phyloP scores from a whole-genome alignment of 2,329 filamentous ascomycete species.

The Huntiella omanensis region DNA sequence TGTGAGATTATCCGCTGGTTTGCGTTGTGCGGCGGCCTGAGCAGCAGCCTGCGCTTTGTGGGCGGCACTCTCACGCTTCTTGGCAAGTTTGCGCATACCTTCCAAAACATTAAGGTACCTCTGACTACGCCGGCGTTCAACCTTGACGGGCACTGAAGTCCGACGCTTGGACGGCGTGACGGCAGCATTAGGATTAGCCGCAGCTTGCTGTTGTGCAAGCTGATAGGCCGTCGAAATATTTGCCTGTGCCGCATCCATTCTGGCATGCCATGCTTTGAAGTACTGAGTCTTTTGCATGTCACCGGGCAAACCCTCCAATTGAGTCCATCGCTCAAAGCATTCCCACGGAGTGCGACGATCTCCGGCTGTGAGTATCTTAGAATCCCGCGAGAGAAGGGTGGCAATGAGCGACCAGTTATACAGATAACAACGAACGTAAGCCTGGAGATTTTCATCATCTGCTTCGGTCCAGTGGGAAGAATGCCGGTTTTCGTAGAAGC shows the following conservation, averaged over 20 bases:
- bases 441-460: slow-evolving; percentile 79
- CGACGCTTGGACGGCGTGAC: slow-evolving; percentile 29
- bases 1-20: slow-evolving; percentile 45
- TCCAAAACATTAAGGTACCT: slow-evolving; percentile 80
- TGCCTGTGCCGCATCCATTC: slow-evolving; percentile 41
- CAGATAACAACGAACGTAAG: slow-evolving; percentile 73
- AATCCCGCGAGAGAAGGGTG: slow-evolving; percentile 54
- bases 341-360: slow-evolving; percentile 94
- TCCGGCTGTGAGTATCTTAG: slow-evolving; percentile 62
- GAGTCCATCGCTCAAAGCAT: slow-evolving; percentile 94
- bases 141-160: slow-evolving; percentile 60
- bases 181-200: slow-evolving; percentile 8
- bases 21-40: slow-evolving; percentile 56
- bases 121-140: slow-evolving; percentile 71
- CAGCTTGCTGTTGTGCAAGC: slow-evolving; percentile 24
- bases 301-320: slow-evolving; percentile 70
- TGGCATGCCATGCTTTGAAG: slow-evolving; percentile 53
- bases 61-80: slow-evolving; percentile 70
- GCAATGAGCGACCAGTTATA: slow-evolving; percentile 98
- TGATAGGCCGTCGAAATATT: slow-evolving; percentile 35
- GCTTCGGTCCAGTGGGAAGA: slow-evolving; percentile 81
- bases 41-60: slow-evolving; percentile 84
- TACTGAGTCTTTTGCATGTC: slow-evolving; percentile 95
- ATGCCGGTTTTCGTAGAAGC: slow-evolving; percentile 72
- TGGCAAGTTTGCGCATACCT: slow-evolving; percentile 84